phyloP scores from a whole-genome alignment of 495 filamentous ascomycete species.

The Aspergillus incahuasiensis region DNA sequence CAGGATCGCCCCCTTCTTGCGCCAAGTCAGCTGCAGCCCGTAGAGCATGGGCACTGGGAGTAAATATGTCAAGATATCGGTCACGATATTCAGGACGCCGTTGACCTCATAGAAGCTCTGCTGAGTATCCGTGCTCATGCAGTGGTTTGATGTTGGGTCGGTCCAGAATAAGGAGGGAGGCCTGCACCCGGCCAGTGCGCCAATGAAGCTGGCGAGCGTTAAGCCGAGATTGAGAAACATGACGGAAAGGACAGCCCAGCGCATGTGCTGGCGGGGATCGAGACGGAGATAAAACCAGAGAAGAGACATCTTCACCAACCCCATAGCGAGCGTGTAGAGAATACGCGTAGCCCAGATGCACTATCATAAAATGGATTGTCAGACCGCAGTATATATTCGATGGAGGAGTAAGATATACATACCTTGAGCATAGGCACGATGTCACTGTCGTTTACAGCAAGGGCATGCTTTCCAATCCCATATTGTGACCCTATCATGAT shows the following conservation, averaged over 20 bases:
- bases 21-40: background rate
- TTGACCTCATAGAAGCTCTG: conserved; percentile 17
- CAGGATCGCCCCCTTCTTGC: conserved; percentile 9
- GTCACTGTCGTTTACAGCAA: no score
- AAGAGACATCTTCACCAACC: conserved; percentile 14
- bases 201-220: conserved; percentile 9
- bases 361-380: no score
- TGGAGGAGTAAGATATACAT: no score
- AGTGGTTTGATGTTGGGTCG: background rate
- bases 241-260: conserved; percentile 8
- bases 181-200: background rate
- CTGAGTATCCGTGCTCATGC: conserved; percentile 4
- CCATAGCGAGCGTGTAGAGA: conserved; percentile 9
- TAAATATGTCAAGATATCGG: conserved; percentile 35
- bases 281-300: conserved; percentile 20
- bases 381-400: no score
- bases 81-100: conserved; percentile 24
- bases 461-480: no score
- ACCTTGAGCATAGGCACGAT: no score
- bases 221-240: conserved; percentile 8
- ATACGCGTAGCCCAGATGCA: background rate
- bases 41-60: conserved; percentile 36
- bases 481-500: no score
- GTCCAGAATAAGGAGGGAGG: conserved; percentile 12
- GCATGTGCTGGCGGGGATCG: conserved; percentile 12